phyloP scores from a whole-genome alignment of 495 filamentous ascomycete species.

The Penicillium cosmopolitanum region DNA sequence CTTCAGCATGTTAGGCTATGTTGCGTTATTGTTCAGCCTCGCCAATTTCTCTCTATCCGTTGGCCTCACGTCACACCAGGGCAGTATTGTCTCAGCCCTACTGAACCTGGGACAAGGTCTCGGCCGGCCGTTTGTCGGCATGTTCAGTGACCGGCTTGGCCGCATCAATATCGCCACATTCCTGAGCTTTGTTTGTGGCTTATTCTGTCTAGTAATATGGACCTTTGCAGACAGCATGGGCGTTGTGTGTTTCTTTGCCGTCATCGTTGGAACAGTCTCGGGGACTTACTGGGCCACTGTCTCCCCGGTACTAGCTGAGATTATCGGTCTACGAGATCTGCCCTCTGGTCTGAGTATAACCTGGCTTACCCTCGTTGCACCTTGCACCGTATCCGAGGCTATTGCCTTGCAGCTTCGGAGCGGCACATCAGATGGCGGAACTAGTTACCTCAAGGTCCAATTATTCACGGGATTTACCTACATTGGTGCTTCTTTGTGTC shows the following conservation, averaged over 20 bases:
- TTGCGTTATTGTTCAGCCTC: slow-evolving; percentile 76
- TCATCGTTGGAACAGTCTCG: slow-evolving; percentile 70
- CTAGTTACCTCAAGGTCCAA: slow-evolving; percentile 63
- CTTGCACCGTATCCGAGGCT: slow-evolving; percentile 73
- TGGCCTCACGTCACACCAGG: slow-evolving; percentile 68
- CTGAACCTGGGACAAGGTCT: slow-evolving; percentile 72
- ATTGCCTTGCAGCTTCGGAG: slow-evolving; percentile 71
- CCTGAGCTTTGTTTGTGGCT: slow-evolving; percentile 65
- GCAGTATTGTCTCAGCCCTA: slow-evolving; percentile 69
- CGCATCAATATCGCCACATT: slow-evolving; percentile 72
- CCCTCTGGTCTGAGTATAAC: slow-evolving; percentile 74
- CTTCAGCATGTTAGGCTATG: slow-evolving; percentile 74
- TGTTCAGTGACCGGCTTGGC: slow-evolving; percentile 72
- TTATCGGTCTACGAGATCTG: slow-evolving; percentile 72
- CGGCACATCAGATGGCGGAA: slow-evolving; percentile 35
- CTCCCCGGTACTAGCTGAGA: slow-evolving; percentile 75
- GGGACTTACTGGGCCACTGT: slow-evolving; percentile 75
- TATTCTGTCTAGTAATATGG: slow-evolving; percentile 75
- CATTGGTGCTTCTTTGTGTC: slow-evolving; percentile 57
- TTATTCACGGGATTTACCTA: slow-evolving; percentile 70
- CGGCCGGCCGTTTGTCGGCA: slow-evolving; percentile 72
- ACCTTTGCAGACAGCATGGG: slow-evolving; percentile 67
- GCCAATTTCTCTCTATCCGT: slow-evolving; percentile 70
- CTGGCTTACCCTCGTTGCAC: slow-evolving; percentile 74
- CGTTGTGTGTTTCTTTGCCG: slow-evolving; percentile 69